Evolutionary conservation across 495 filamentous ascomycete species (phyloP).

Genomic region (Ascobolus immersus): DNA sequence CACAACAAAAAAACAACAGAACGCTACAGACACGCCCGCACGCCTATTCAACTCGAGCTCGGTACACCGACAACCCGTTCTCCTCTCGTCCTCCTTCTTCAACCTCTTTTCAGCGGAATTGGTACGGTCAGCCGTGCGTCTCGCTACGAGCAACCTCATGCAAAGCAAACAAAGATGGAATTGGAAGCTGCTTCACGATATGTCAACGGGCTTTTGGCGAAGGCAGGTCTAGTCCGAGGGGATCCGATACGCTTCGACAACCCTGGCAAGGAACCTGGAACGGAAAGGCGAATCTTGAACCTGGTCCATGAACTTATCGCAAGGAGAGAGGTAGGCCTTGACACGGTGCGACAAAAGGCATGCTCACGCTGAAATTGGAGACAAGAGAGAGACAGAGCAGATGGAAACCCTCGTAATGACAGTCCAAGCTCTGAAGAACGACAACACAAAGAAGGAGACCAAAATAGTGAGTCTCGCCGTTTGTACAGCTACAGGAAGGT

Average conservation of each 20-base stretch:
- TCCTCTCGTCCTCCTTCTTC: no score
- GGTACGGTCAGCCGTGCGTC: no score
- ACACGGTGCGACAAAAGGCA: no score
- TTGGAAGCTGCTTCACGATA: neutral
- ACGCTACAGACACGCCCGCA: no score
- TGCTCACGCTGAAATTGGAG: no score
- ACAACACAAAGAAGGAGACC: constrained; percentile 23
- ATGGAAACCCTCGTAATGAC: constrained; percentile 57
- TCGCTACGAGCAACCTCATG: no score
- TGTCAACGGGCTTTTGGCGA: constrained; percentile 1
- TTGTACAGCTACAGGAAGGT: neutral
- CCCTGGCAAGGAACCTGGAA: neutral
- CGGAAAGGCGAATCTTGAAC: neutral
- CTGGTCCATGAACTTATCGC: constrained; percentile 1
- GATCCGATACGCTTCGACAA: neutral
- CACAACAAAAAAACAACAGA: no score
- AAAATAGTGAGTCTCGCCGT: neutral
- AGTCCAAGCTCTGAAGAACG: constrained; percentile 44
- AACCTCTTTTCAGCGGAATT: no score
- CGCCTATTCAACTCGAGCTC: no score
- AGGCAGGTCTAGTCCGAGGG: neutral
- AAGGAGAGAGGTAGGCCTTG: neutral
- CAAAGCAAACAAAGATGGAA: no score
- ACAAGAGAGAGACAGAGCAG: constrained; percentile 79
- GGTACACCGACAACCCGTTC: no score